phyloP scores from a whole-genome alignment of 441 rosid genomes.

The Flueggea neowawraea region DNA sequence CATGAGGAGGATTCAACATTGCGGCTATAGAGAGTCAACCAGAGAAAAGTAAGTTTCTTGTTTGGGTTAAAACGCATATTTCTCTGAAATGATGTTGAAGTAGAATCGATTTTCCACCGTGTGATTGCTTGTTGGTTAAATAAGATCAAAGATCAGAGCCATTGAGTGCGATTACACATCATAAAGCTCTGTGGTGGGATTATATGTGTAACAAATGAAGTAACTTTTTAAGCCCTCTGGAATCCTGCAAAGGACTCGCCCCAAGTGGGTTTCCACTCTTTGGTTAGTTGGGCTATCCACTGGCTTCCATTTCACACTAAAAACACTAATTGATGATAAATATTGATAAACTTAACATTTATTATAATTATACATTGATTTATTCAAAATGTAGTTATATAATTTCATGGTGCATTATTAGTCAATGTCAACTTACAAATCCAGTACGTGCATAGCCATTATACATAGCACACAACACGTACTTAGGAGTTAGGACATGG shows the following conservation, averaged over 20 bases:
- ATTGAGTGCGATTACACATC: conserved; percentile 31
- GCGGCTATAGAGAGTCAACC: background rate
- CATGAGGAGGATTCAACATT: background rate
- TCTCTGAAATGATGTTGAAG: background rate
- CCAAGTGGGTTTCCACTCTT: too few relatives aligned
- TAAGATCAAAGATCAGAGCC: conserved; percentile 1
- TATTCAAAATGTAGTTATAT: too few relatives aligned
- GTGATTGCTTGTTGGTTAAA: conserved; percentile 5
- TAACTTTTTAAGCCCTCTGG: background rate
- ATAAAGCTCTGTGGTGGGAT: conserved; percentile 4
- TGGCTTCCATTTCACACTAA: too few relatives aligned
- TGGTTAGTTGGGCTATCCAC: too few relatives aligned
- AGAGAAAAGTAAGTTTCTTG: background rate
- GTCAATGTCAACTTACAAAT: too few relatives aligned
- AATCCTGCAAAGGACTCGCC: background rate
- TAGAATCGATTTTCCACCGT: conserved; percentile 5
- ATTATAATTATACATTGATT: too few relatives aligned
- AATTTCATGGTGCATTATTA: too few relatives aligned
- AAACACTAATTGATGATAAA: too few relatives aligned
- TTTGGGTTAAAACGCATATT: conserved; percentile 11
- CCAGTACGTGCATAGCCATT: too few relatives aligned
- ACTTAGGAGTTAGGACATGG: too few relatives aligned
- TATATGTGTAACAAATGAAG: conserved; percentile 9
- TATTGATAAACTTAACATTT: too few relatives aligned
- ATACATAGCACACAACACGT: too few relatives aligned